Evolutionary conservation across 495 filamentous ascomycete species (phyloP).

Genomic region (Penicillium dipodomyicola): DNA sequence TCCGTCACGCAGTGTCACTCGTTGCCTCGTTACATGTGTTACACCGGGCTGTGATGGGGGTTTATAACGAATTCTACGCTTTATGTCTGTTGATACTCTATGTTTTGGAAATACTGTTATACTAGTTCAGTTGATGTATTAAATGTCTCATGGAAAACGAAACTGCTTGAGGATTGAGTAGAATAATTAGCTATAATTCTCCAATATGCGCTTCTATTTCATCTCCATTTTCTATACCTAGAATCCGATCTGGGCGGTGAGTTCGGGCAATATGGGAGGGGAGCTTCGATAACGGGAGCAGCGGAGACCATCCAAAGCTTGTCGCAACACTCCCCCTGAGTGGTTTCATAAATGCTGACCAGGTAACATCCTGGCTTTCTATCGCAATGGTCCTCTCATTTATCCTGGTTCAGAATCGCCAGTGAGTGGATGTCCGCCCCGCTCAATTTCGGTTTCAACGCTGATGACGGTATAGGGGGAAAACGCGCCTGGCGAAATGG

Average conservation of each 20-base stretch:
- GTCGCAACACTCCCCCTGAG: constrained; percentile 12
- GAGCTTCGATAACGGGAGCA: constrained; percentile 30
- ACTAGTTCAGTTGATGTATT: not conserved
- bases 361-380: constrained; percentile 20
- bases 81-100: constrained; percentile 26
- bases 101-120: constrained; percentile 8
- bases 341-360: constrained; percentile 24
- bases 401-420: constrained; percentile 94
- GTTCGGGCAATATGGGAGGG: constrained; percentile 34
- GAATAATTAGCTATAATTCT: not conserved
- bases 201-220: not conserved
- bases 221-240: not conserved
- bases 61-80: constrained; percentile 29
- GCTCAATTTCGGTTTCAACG: not conserved
- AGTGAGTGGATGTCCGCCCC: constrained; percentile 56
- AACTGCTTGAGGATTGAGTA: not conserved
- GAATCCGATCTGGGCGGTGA: constrained; percentile 27
- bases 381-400: constrained; percentile 80
- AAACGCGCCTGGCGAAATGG: constrained; percentile 98
- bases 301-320: constrained; percentile 28
- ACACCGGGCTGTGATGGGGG: constrained; percentile 7
- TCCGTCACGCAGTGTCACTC: not conserved
- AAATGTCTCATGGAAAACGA: not conserved
- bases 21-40: not conserved
- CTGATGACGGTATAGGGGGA: constrained; percentile 65